Percentiles rank a stretch among this genome's conserved stretches.
These are phyloP conservation scores for Pholiota microspora DNA, from an alignment of 768 basidiomycete genomes.

Conservation along the genomic window DNA sequence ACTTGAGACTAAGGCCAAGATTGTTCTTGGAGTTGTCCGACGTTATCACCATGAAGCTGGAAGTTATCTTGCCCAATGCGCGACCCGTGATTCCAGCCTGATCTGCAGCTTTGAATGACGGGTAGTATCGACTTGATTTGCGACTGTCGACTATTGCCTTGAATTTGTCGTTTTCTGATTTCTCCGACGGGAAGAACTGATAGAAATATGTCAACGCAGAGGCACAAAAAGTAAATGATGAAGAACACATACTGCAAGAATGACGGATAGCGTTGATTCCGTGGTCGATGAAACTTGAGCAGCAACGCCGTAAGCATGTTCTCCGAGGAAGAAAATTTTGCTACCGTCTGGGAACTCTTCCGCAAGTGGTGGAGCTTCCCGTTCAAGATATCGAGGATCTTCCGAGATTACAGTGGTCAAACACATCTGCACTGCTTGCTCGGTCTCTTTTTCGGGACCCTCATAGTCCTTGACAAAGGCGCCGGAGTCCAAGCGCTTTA, in stretches of 20 bases:
- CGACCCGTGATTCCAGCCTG: conserved; percentile 72
- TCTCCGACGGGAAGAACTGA: conserved; percentile 88
- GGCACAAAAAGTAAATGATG: not conserved
- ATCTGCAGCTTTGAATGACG: conserved; percentile 77
- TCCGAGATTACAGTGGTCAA: conserved; percentile 80
- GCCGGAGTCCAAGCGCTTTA: conserved; percentile 85
- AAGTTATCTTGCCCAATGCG: conserved; percentile 87
- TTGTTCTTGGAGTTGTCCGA: conserved; percentile 81
- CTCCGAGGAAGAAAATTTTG: conserved; percentile 95
- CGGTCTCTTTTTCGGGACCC: conserved; percentile 72
- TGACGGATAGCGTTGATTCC: conserved; percentile 69
- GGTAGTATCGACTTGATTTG: conserved; percentile 59
- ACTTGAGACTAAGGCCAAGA: conserved; percentile 92
- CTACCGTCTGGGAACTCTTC: conserved; percentile 90
- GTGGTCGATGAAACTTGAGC: conserved; percentile 81
- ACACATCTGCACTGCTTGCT: conserved; percentile 86
- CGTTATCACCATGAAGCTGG: conserved; percentile 87
- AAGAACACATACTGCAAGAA: conserved; percentile 68
- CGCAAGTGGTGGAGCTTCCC: conserved; percentile 73
- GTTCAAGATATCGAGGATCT: conserved; percentile 85
- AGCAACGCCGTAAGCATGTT: conserved; percentile 93
- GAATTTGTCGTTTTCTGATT: conserved; percentile 76
- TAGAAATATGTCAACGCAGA: not conserved
- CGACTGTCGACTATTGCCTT: conserved; percentile 59
- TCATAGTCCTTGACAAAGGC: conserved; percentile 97